Evolutionary conservation across 495 filamentous ascomycete species (phyloP).

Genomic region (Sordaria brevicollis): DNA sequence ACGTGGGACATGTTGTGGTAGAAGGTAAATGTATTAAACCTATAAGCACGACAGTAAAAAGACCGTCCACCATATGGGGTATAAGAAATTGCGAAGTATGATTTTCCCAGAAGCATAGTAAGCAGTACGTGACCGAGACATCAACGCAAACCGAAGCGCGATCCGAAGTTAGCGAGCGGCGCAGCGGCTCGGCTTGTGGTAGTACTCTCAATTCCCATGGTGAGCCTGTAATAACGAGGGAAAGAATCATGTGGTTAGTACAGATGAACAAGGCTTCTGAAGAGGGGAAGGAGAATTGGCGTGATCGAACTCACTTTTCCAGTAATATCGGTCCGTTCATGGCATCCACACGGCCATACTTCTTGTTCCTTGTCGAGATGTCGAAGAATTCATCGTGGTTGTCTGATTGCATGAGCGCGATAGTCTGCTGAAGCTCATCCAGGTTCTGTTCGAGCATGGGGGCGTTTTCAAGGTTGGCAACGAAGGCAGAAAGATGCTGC

Average conservation of each 20-base stretch:
- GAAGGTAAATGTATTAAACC: not conserved
- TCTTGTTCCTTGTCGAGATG: slow-evolving; percentile 71
- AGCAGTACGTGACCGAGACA: not conserved
- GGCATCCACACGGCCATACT: slow-evolving; percentile 87
- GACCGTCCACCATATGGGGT: not conserved
- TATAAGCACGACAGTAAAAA: not conserved
- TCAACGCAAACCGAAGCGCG: slow-evolving; percentile 60
- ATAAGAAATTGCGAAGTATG: not conserved
- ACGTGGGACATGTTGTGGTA: not conserved
- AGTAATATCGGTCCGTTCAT: slow-evolving; percentile 74
- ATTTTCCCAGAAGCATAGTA: not conserved
- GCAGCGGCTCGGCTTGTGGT: slow-evolving; percentile 44
- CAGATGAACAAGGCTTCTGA: not conserved
- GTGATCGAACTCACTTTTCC: slow-evolving; percentile 58
- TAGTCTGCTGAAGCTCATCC: slow-evolving; percentile 87
- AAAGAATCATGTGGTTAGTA: slow-evolving; percentile 25
- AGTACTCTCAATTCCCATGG: slow-evolving; percentile 41
- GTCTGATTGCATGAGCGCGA: slow-evolving; percentile 71
- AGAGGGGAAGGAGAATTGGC: not conserved
- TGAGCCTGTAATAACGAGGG: slow-evolving; percentile 39
- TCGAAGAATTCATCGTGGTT: slow-evolving; percentile 95
- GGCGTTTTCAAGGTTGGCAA: slow-evolving; percentile 65
- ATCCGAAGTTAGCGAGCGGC: slow-evolving; percentile 55
- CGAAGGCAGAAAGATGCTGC: slow-evolving; percentile 71
- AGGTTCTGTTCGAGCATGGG: slow-evolving; percentile 74